These are phyloP conservation scores for Xylaria sp. DNA, from an alignment of 2,329 filamentous ascomycete species.

Conservation along the genomic window DNA sequence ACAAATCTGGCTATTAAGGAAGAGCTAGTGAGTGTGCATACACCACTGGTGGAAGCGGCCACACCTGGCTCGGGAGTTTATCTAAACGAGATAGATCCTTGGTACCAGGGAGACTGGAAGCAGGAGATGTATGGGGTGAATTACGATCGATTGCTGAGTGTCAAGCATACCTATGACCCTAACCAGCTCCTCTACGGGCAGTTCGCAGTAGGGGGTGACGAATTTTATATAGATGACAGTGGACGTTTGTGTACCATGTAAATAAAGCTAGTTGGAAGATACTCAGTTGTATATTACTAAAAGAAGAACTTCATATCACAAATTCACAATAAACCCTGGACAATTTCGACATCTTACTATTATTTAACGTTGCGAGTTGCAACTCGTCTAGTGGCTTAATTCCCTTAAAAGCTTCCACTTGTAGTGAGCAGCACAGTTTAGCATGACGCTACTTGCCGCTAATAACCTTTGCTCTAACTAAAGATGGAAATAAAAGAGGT, in stretches of 20 bases:
- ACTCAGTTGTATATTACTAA: neutral
- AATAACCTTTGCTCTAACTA: neutral
- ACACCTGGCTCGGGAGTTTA: constrained; percentile 25
- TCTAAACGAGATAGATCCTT: constrained; percentile 38
- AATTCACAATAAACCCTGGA: neutral
- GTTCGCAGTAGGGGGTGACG: constrained; percentile 32
- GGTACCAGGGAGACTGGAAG: constrained; percentile 39
- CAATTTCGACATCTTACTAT: neutral
- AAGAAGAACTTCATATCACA: neutral
- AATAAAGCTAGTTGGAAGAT: neutral
- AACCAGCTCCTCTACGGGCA: constrained; percentile 26
- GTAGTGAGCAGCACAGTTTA: neutral
- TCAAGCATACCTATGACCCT: constrained; percentile 39
- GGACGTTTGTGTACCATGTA: neutral
- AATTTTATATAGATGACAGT: constrained; percentile 6
- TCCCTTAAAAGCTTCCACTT: neutral
- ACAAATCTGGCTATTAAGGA: constrained; percentile 35
- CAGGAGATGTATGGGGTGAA: constrained; percentile 32
- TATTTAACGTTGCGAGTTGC: neutral
- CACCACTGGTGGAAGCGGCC: neutral
- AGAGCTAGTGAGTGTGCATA: neutral
- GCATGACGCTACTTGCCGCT: neutral
- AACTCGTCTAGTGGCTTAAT: neutral
- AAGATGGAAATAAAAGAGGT: neutral
- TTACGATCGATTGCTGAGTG: constrained; percentile 31